Base-by-base conservation (phyloP, 208 protist genomes). In the Crithidia acanthocephali region DNA sequence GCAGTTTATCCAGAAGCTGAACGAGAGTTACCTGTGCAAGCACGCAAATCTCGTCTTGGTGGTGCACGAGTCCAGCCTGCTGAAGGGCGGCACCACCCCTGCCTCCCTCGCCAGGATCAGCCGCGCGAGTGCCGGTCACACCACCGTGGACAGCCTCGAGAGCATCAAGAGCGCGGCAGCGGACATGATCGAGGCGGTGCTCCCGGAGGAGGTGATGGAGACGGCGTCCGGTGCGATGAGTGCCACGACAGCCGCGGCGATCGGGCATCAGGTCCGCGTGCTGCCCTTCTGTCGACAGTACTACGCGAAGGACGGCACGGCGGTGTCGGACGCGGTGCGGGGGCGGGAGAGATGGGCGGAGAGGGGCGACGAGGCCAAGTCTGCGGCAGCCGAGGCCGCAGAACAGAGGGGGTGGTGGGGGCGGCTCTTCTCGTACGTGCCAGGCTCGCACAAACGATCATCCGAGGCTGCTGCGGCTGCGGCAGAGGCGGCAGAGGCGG, bases 41-140 rank as follows among this genome's bases (percentile, higher is more conserved):
- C 79, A 80, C 61, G 91, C 88, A 16, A 93, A 96, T 66, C 62
- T 96, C 30, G 84, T 96, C 5, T 27, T 96, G 25, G 81, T 96
- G 55, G 82, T 81, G 63, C 87, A 93, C 70, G 85, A 92, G 64
- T 76, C 79, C 2, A 93, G 91, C 60, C 60, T 94, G 40, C 65
- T 56, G 56, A 82, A 71, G 51, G 91, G 88, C 53, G 88, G 86
- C 15, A 80, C 77, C 48, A 85, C 75, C 1, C 71, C 81, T 15
- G 65, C 45, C 1, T 44, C 50, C 16, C 40, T 94, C 20, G 45
- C 51, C 40, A 44, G 51, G 44, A 23, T 72, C 22, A 53, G 60
- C 62, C 44, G 32, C 32, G 18, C 44, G n/a, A 33, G 45, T 22
- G 23, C 44, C 27, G 48, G 10, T 13, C 13, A 35, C 23, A 23